A percentile compares a stretch with the other conserved stretches of the same genome.
Evolutionary conservation across 2,329 filamentous ascomycete genomes (phyloP).

Genomic region (Escovopsis sp.): DNA sequence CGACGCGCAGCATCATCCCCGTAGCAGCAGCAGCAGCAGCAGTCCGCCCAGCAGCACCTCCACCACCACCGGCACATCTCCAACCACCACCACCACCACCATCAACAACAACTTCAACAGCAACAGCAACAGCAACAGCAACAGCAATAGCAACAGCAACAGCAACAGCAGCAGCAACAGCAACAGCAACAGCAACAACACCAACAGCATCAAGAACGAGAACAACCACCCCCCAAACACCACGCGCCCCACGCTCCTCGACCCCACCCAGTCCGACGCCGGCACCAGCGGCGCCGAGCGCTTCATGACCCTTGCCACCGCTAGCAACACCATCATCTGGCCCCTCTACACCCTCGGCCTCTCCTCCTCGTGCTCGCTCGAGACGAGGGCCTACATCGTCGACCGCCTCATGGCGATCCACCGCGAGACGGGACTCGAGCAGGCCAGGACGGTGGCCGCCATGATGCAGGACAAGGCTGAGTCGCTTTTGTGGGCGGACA

Average conservation of each 20-base stretch:
- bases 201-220: no score
- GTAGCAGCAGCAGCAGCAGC: background rate
- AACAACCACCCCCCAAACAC: no score
- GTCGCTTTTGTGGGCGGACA: slow-evolving; percentile 12
- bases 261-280: slow-evolving; percentile 20
- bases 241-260: slow-evolving; percentile 22
- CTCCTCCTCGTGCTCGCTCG: slow-evolving; percentile 26
- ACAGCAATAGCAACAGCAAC: no score
- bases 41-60: slow-evolving; percentile 12
- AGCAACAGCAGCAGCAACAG: no score
- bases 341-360: slow-evolving; percentile 33
- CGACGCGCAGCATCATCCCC: slow-evolving; percentile 1
- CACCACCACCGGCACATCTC: slow-evolving; percentile 25
- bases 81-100: slow-evolving; percentile 12
- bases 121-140: slow-evolving; percentile 30
- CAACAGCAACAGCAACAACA: no score
- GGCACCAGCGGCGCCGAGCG: slow-evolving; percentile 20
- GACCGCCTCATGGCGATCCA: slow-evolving; percentile 29
- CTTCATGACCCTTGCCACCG: slow-evolving; percentile 32
- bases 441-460: slow-evolving; percentile 27
- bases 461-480: slow-evolving; percentile 24
- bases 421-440: slow-evolving; percentile 28
- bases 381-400: slow-evolving; percentile 28
- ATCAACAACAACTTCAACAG: slow-evolving; percentile 30
- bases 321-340: slow-evolving; percentile 34